These are phyloP conservation scores for Haplosporangium gracile DNA, from an alignment of 192 early-diverging fungal species.

Conservation along the genomic window DNA sequence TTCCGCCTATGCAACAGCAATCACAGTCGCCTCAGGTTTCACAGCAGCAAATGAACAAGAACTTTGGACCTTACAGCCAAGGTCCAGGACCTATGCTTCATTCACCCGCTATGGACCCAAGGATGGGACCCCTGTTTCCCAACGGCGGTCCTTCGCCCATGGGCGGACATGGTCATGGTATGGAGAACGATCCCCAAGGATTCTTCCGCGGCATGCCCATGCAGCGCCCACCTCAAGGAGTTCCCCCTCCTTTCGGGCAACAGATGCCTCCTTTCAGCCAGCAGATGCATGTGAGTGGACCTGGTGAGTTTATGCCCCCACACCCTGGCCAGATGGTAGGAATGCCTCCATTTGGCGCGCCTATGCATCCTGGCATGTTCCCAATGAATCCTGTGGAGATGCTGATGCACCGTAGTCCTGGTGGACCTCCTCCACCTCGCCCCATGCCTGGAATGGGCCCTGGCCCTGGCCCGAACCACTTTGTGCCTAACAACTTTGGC, in stretches of 20 bases:
- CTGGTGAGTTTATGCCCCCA: conserved; percentile 50
- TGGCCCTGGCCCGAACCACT: conserved; percentile 48
- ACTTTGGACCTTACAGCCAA: conserved; percentile 45
- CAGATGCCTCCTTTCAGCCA: conserved; percentile 54
- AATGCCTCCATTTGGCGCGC: conserved; percentile 48
- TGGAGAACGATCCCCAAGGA: conserved; percentile 37
- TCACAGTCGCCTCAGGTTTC: conserved; percentile 1
- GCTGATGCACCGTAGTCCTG: conserved; percentile 49
- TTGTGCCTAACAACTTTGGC: conserved; percentile 56
- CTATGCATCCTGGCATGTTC: conserved; percentile 55
- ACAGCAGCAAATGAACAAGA: conserved; percentile 35
- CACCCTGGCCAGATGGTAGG: conserved; percentile 50
- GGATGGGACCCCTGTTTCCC: conserved; percentile 40
- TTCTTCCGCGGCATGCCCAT: conserved; percentile 52
- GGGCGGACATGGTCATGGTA: conserved; percentile 24
- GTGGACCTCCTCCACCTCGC: conserved; percentile 42
- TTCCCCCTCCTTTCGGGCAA: conserved; percentile 44
- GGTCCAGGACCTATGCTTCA: conserved; percentile 38
- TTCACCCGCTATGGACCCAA: conserved; percentile 48
- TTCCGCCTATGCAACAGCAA: conserved; percentile 20
- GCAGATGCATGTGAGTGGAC: conserved; percentile 53
- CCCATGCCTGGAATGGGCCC: conserved; percentile 56
- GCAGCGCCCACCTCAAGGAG: conserved; percentile 40
- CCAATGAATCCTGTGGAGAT: conserved; percentile 56
- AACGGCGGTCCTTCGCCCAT: conserved; percentile 42